These are phyloP conservation scores for Harringtonia aguacate DNA, from an alignment of 2,329 filamentous ascomycete species.

Conservation along the genomic window DNA sequence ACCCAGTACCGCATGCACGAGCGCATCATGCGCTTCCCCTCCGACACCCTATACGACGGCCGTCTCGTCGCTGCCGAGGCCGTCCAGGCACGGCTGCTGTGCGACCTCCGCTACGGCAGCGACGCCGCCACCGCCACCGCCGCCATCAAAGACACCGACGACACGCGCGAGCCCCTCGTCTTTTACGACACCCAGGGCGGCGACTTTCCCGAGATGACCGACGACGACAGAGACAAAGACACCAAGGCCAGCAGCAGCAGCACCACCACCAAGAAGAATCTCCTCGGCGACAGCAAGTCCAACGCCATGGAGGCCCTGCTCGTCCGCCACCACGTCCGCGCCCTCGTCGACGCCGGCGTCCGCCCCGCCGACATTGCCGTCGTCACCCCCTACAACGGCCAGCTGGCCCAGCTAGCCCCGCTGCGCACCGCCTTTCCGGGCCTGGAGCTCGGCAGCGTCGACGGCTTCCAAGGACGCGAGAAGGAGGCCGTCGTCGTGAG, in stretches of 20 bases:
- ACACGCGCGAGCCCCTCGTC: slow-evolving; percentile 77
- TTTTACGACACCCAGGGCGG: slow-evolving; percentile 97
- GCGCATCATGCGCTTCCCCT: slow-evolving; percentile 89
- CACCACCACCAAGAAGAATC: background rate
- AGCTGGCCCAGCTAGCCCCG: slow-evolving; percentile 68
- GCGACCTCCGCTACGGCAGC: slow-evolving; percentile 57
- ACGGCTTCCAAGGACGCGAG: slow-evolving; percentile 90
- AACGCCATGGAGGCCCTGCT: slow-evolving; percentile 84
- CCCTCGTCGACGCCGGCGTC: slow-evolving; percentile 67
- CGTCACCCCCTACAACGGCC: slow-evolving; percentile 93
- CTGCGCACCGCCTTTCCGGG: slow-evolving; percentile 74
- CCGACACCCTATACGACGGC: slow-evolving; percentile 74
- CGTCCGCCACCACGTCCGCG: slow-evolving; percentile 65
- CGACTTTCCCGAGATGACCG: slow-evolving; percentile 73
- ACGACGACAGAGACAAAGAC: slow-evolving; percentile 52
- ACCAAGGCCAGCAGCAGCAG: slow-evolving; percentile 27
- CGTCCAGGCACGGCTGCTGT: slow-evolving; percentile 66
- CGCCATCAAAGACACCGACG: slow-evolving; percentile 62
- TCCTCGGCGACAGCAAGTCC: slow-evolving; percentile 61
- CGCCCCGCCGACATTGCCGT: slow-evolving; percentile 79
- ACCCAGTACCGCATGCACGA: slow-evolving; percentile 98
- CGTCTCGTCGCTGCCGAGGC: slow-evolving; percentile 70
- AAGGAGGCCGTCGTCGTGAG: slow-evolving; percentile 93
- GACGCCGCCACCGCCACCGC: background rate
- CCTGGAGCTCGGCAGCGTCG: slow-evolving; percentile 90